These are phyloP conservation scores for Blastobotrys peoriensis DNA, from an alignment of 805 yeast species.

Conservation along the genomic window DNA sequence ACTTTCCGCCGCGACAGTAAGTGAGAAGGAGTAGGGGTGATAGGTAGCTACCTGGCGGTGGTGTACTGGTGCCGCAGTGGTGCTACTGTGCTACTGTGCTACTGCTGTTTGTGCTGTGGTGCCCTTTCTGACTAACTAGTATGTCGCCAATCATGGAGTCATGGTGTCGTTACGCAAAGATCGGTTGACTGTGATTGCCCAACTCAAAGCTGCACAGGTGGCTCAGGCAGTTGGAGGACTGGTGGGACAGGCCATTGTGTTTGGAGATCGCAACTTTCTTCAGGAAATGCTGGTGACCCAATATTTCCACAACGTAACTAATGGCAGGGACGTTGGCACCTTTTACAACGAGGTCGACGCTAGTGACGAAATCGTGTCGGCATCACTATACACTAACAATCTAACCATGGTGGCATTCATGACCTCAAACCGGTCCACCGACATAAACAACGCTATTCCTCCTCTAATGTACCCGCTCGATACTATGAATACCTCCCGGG, in stretches of 20 bases:
- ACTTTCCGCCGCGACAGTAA: conserved; percentile 58
- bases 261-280: conserved; percentile 53
- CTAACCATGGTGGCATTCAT: not conserved
- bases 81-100: too few relatives aligned
- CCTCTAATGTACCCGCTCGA: conserved; percentile 11
- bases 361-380: not conserved
- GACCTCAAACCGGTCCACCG: not conserved
- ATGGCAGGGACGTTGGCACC: not conserved
- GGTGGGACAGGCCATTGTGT: conserved; percentile 61
- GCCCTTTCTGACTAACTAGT: too few relatives aligned
- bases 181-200: conserved; percentile 68
- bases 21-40: not conserved
- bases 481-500: conserved; percentile 1
- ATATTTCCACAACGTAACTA: conserved; percentile 11
- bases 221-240: conserved; percentile 56
- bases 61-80: too few relatives aligned
- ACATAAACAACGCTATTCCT: conserved; percentile 10
- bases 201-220: conserved; percentile 71
- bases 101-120: too few relatives aligned
- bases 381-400: not conserved
- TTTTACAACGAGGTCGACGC: not conserved
- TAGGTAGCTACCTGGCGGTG: not conserved
- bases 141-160: conserved; percentile 58
- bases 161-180: conserved; percentile 58
- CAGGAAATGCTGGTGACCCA: conserved; percentile 52